Base-by-base conservation (phyloP, 164 flowering plant species). In the Chloranthus sessilifolius region DNA sequence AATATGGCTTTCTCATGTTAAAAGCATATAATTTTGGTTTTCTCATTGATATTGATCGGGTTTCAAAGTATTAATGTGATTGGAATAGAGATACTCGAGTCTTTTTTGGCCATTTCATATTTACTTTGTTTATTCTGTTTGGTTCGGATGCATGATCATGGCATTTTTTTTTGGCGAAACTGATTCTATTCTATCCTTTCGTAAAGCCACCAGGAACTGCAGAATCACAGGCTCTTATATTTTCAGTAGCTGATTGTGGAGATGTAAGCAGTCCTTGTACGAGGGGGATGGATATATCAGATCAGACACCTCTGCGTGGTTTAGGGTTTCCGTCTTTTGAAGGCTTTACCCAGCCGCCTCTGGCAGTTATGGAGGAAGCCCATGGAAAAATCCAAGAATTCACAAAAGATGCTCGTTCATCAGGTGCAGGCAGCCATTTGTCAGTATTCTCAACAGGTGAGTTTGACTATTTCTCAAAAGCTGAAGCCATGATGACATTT, bases 141-240 rank as follows among this genome's bases (percentile, higher is more conserved):
- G 29, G 37, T 51, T 40, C 14, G 26, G 28, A 10, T 30, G 20
- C 24, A 38, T 27, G 21, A 20, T 20, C 26, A 29, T 10, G n/a
- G 36, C n/a, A 11, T 8, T 42, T 35, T 25, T 28, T 23, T 25
- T 35, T 12, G 22, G 7, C 52, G 39, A 47, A 42, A 51, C 66
- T 58, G 17, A 64, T 63, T 23, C 9, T 53, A 6, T 30, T 23
- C 16, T 12, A 45, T 70, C 67, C 10, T 66, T 34, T 68, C 38
- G 41, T 74, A 65, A 66, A 94, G 99, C 97, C 96, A 56, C 99
- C 99, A 71, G 97, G 97, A 59, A 80, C 90, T 51, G 86, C 89
- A 26, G 97, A 89, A 61, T 81, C 96, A 0, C 91, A 86, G 56
- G 75, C 77, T 58, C 64, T 81, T 53, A 62, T 72, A 59, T 72